phyloP scores from a whole-genome alignment of 2,329 filamentous ascomycete species.

The Hymenoscyphus scutula region DNA sequence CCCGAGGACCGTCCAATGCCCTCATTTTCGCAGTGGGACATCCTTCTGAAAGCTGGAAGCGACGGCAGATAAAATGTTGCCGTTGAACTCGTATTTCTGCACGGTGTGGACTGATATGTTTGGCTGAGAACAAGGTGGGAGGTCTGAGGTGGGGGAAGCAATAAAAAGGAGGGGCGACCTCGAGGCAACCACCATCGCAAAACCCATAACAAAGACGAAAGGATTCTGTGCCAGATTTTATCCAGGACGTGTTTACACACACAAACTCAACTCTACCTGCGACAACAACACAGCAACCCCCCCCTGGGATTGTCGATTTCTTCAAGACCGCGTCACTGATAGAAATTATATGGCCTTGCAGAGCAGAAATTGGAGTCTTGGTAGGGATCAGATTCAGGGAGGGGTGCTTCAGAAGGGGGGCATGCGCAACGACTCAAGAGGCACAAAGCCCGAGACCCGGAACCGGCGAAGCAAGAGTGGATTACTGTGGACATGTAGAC shows the following conservation, averaged over 20 bases:
- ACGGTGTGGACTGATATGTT: background rate
- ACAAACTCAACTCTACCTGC: no score
- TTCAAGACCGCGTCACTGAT: no score
- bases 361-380: background rate
- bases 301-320: no score
- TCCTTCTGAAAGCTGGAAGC: no score
- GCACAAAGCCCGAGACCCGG: background rate
- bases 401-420: background rate
- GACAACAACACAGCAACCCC: no score
- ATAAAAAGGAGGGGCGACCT: background rate
- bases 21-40: no score
- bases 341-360: background rate
- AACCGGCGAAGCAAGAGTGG: background rate
- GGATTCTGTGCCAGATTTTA: background rate
- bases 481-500: background rate
- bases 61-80: no score
- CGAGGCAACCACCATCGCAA: background rate
- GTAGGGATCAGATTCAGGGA: background rate
- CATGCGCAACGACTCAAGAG: background rate
- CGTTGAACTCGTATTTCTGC: background rate
- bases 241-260: no score
- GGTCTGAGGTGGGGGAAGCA: no score
- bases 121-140: no score
- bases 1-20: background rate
- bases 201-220: background rate